These are phyloP conservation scores for Lophiostoma macrostomum DNA, from an alignment of 495 filamentous ascomycete genomes.

Conservation along the genomic window DNA sequence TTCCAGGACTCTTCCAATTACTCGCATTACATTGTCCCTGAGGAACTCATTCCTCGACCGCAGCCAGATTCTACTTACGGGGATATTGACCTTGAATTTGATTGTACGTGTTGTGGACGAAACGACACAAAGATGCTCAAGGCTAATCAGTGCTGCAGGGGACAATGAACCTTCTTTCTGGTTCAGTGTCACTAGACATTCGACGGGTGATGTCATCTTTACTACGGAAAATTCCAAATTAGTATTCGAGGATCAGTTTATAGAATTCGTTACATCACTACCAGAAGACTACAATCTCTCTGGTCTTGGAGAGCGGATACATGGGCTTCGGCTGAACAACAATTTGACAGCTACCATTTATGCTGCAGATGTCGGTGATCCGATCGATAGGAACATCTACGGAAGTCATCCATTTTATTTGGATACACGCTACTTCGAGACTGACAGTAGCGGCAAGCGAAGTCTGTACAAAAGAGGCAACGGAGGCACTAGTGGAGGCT, in stretches of 20 bases:
- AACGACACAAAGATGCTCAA: not conserved
- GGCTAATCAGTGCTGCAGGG: conserved; percentile 34
- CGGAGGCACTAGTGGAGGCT: conserved; percentile 35
- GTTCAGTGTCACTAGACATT: conserved; percentile 56
- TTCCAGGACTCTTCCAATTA: conserved; percentile 54
- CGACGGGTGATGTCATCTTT: conserved; percentile 58
- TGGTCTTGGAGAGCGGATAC: conserved; percentile 60
- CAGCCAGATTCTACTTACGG: conserved; percentile 44
- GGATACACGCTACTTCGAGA: conserved; percentile 63
- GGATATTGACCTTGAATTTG: conserved; percentile 54
- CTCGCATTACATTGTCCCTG: conserved; percentile 66
- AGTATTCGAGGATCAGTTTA: conserved; percentile 64
- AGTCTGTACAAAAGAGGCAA: conserved; percentile 49
- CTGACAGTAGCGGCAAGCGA: conserved; percentile 49
- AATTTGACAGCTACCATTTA: conserved; percentile 65
- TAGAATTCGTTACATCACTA: conserved; percentile 57
- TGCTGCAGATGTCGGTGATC: conserved; percentile 64
- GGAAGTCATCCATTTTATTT: conserved; percentile 62
- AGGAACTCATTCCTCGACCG: conserved; percentile 60
- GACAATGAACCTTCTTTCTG: conserved; percentile 59
- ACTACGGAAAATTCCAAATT: conserved; percentile 54
- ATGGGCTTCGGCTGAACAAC: conserved; percentile 56
- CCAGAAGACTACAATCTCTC: conserved; percentile 64
- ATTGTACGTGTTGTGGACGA: conserved; percentile 29
- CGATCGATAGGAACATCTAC: conserved; percentile 60